Percentiles rank a stretch among this genome's conserved stretches.
phyloP scores from a whole-genome alignment of 2,329 filamentous ascomycete genomes.

The Fusarium sp. region DNA sequence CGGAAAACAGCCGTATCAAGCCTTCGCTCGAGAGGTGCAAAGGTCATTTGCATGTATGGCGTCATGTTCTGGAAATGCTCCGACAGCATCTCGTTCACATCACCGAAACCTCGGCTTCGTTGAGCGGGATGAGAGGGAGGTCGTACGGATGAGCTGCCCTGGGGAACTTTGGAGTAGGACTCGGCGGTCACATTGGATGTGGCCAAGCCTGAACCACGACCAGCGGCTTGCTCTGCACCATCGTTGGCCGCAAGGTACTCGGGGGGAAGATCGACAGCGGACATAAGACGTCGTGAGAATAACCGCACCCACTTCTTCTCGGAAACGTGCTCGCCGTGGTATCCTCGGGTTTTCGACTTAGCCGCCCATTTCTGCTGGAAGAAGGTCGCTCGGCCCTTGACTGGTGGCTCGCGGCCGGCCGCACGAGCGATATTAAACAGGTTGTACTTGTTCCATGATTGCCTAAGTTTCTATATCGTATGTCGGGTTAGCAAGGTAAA shows the following conservation, averaged over 20 bases:
- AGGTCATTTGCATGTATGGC: constrained; percentile 97
- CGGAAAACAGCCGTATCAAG: constrained; percentile 96
- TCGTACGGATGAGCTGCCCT: constrained; percentile 34
- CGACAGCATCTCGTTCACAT: constrained; percentile 53
- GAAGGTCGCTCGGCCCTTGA: constrained; percentile 71
- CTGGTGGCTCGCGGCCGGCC: constrained; percentile 50
- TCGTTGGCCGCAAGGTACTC: constrained; percentile 83
- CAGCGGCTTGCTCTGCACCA: constrained; percentile 85
- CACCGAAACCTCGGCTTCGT: constrained; percentile 47
- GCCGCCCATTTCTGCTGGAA: constrained; percentile 99
- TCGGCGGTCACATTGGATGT: constrained; percentile 53
- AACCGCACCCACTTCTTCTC: constrained; percentile 95
- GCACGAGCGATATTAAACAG: constrained; percentile 82
- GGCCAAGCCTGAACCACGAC: constrained; percentile 80
- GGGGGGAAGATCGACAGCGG: constrained; percentile 88
- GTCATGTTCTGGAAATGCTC: constrained; percentile 65
- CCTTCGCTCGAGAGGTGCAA: constrained; percentile 88
- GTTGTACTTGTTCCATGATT: constrained; percentile 98
- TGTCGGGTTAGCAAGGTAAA: constrained; percentile 35
- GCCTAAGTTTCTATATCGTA: constrained; percentile 81
- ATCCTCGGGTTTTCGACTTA: constrained; percentile 85
- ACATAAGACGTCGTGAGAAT: constrained; percentile 84
- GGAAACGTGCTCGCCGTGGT: constrained; percentile 94
- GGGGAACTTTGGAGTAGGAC: constrained; percentile 51
- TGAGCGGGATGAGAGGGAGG: constrained; percentile 40